Evolutionary conservation across 768 basidiomycete genomes (phyloP).

Genomic region (Lactarius hatsudake): DNA sequence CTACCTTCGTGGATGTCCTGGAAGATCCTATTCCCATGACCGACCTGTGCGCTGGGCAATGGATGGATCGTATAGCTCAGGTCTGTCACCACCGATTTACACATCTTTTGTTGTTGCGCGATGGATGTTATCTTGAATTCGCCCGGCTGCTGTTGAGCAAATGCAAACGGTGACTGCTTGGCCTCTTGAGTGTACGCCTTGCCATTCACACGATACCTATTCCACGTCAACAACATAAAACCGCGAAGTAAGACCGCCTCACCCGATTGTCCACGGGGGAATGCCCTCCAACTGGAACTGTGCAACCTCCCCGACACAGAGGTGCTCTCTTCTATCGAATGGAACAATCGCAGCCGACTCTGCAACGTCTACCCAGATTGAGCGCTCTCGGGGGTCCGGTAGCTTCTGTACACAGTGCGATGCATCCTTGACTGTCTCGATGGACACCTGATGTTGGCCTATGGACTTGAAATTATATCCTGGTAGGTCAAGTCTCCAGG

Average conservation of each 20-base stretch:
- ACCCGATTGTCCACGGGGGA: conserved; percentile 91
- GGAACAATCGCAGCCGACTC: conserved; percentile 93
- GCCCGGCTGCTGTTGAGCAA: conserved; percentile 78
- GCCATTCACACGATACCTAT: conserved; percentile 78
- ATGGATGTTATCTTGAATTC: conserved; percentile 85
- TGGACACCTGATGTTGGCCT: conserved; percentile 74
- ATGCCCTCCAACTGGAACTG: conserved; percentile 94
- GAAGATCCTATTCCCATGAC: conserved; percentile 74
- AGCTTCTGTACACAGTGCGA: conserved; percentile 77
- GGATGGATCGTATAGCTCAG: conserved; percentile 71
- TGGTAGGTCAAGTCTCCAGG: conserved; percentile 74
- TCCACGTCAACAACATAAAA: conserved; percentile 16
- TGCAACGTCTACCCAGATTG: conserved; percentile 88
- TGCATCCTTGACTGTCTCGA: conserved; percentile 77
- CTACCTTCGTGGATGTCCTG: conserved; percentile 90
- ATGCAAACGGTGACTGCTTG: conserved; percentile 79
- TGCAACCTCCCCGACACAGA: conserved; percentile 85
- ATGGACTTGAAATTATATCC: conserved; percentile 72
- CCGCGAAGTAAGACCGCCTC: conserved; percentile 27
- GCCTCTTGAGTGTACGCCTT: conserved; percentile 71
- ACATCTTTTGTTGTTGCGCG: conserved; percentile 90
- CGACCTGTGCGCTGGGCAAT: conserved; percentile 86
- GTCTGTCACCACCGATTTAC: conserved; percentile 77
- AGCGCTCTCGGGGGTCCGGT: conserved; percentile 56
- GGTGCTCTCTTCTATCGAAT: conserved; percentile 71